Percentiles rank a stretch among this genome's conserved stretches.
phyloP scores from a whole-genome alignment of 768 basidiomycete species.

The Chalciporus piperatus region DNA sequence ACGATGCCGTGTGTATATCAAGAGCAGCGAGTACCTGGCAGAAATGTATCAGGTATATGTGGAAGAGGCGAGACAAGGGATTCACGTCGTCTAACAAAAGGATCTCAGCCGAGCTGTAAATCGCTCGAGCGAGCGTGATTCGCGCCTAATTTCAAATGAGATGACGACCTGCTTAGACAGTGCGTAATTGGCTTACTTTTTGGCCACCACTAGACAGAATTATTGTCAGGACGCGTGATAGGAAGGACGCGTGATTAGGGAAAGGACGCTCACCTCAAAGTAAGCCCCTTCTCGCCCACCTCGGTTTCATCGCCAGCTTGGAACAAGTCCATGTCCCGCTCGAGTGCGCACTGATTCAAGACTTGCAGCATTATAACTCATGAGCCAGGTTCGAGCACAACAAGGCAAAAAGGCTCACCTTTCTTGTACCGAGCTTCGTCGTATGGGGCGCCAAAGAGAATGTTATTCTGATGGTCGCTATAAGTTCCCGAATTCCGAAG shows the following conservation, averaged over 20 bases:
- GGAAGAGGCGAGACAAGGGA: background rate
- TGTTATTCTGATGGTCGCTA: conserved; percentile 38
- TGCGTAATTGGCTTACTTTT: background rate
- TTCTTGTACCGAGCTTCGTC: conserved; percentile 42
- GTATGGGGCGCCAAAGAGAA: conserved; percentile 40
- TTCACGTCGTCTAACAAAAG: conserved; percentile 69
- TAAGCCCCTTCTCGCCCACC: conserved; percentile 70
- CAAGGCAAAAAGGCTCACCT: background rate
- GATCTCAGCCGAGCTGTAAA: conserved; percentile 59
- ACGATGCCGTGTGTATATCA: conserved; percentile 53
- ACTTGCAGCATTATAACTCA: conserved; percentile 18
- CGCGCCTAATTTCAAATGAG: conserved; percentile 33
- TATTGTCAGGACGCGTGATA: too few relatives aligned
- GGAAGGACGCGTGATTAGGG: too few relatives aligned
- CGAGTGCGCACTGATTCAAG: conserved; percentile 39
- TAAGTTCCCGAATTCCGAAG: background rate
- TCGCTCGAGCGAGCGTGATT: conserved; percentile 54
- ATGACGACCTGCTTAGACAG: too few relatives aligned
- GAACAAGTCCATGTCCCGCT: conserved; percentile 44
- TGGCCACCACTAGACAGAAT: background rate
- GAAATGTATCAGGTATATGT: background rate
- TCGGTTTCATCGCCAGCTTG: conserved; percentile 66
- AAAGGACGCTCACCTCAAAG: conserved; percentile 35
- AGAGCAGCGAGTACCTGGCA: conserved; percentile 48
- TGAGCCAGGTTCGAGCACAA: too few relatives aligned